Evolutionary conservation across 768 basidiomycete species (phyloP), one percentile per base, ranked within the genome.

Genomic region (Pleurotus tuoliensis): DNA sequence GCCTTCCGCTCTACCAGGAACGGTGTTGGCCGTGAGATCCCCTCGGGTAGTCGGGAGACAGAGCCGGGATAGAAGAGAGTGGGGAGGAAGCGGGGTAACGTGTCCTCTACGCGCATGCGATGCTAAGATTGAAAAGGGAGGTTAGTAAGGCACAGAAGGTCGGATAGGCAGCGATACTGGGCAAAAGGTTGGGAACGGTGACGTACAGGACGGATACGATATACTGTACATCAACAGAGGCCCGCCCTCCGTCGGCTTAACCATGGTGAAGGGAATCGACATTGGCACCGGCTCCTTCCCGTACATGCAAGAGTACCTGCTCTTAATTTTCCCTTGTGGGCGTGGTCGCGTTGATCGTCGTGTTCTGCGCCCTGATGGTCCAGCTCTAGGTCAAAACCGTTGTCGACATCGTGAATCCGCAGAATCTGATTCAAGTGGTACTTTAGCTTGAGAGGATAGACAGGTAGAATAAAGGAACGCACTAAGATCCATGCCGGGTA

Each of bases 71-170:
- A 11, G 73, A 69, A 0, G 79, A 76, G 45, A 94, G 70, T 0
- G 86, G 81, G 0, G 86, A 86, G 15, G 75, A 68, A 9, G 80
- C 79, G 20, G 92, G 70, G 62, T 80, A 79, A 7, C 90, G 86
- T 41, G 83, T 84, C 12, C 73, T 71, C 61, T 84, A 90, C 2
- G 82, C 75, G 65, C 93, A 94, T 9, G 84, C 78, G 49, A 92
- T 71, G 53, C 90, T 92, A 55, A 27, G 2, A 8, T 27, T 27
- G 5, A 1, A 27, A 27, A 4, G 7, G 27, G 27, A 27, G 27
- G 27, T 27, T 8, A 27, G 27, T 8, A 27, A 2, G 27, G 27
- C 2, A 4, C 27, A 27, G 27, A 27, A 27, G 5, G 27, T 5
- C 5, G 27, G 5, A 5, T 27, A 27, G 27, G 27, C 27, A 8